These are phyloP conservation scores for Graphilbum ipis-grandicollis DNA, from an alignment of 2,329 filamentous ascomycete species.

Conservation along the genomic window DNA sequence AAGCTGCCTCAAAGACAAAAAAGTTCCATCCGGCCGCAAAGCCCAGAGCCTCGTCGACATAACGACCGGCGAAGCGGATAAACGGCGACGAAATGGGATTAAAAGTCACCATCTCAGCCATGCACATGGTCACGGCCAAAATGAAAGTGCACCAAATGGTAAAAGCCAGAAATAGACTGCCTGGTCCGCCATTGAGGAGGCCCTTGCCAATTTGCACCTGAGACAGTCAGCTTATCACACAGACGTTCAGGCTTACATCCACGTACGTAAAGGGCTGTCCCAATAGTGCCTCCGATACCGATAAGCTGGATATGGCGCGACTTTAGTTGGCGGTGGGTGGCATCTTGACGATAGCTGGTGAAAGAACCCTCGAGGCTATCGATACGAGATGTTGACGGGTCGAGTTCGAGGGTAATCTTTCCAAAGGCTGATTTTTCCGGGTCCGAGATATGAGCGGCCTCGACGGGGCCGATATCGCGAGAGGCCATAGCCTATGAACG, in stretches of 20 bases:
- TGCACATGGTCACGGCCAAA: slow-evolving; percentile 6
- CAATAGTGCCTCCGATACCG: slow-evolving; percentile 28
- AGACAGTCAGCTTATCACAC: too few relatives aligned
- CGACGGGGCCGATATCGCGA: neutral
- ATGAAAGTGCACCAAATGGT: slow-evolving; percentile 17
- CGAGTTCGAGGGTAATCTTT: neutral
- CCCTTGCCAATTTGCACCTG: slow-evolving; percentile 1
- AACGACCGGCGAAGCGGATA: slow-evolving; percentile 27
- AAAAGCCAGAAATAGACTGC: slow-evolving; percentile 16
- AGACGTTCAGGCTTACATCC: neutral
- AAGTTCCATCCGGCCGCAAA: slow-evolving; percentile 33
- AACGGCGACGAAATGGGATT: slow-evolving; percentile 36
- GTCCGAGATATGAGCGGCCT: neutral
- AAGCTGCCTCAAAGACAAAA: slow-evolving; percentile 12
- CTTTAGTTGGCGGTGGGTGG: slow-evolving; percentile 15
- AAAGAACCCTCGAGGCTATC: neutral
- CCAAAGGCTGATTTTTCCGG: neutral
- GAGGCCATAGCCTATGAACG: too few relatives aligned
- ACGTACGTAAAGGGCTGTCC: slow-evolving; percentile 13
- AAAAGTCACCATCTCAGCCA: slow-evolving; percentile 32
- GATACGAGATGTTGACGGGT: neutral
- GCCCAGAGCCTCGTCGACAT: slow-evolving; percentile 25
- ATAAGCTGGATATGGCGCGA: slow-evolving; percentile 33
- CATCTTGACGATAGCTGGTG: neutral
- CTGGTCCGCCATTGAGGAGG: slow-evolving; percentile 10